Conservation (phyloP, 352 stramenopile genomes). For the Pythium plurisporium region DNA sequence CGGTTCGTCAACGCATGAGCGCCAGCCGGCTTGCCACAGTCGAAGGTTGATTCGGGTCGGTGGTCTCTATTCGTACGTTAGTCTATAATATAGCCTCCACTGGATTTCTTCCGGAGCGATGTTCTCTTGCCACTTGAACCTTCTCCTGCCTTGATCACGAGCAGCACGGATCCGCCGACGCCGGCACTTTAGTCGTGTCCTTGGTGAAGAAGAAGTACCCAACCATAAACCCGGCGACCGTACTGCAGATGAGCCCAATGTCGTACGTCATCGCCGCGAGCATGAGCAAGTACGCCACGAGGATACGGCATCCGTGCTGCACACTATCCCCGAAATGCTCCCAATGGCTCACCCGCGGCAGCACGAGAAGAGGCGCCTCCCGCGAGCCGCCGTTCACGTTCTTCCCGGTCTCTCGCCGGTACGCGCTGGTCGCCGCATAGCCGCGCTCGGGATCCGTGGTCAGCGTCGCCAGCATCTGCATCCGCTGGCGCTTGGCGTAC, state of each 20-base stretch:
- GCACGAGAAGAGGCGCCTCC: neutral
- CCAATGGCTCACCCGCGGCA: conserved; percentile 41
- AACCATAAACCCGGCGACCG: conserved; percentile 58
- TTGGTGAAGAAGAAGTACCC: conserved; percentile 68
- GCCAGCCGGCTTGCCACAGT: no score
- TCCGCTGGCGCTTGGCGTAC: conserved; percentile 17
- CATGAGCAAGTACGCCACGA: conserved; percentile 80
- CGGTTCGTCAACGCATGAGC: no score
- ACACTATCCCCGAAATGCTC: conserved; percentile 55
- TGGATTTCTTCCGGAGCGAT: no score
- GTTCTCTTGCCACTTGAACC: no score
- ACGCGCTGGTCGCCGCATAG: conserved; percentile 5
- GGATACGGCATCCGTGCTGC: conserved; percentile 55
- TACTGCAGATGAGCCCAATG: conserved; percentile 50
- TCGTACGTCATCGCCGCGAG: conserved; percentile 81
- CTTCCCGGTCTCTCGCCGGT: conserved; percentile 1
- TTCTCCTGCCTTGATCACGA: no score
- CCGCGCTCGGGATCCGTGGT: conserved; percentile 6
- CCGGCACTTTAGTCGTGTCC: conserved; percentile 63
- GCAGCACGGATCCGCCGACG: conserved; percentile 68
- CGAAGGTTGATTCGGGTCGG: no score
- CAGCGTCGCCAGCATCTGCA: neutral
- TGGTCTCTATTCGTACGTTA: no score
- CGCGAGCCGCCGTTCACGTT: neutral
- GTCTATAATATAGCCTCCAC: no score